Conservation (phyloP, 441 rosid genomes). For the Pelargonium myrrhifolium region DNA sequence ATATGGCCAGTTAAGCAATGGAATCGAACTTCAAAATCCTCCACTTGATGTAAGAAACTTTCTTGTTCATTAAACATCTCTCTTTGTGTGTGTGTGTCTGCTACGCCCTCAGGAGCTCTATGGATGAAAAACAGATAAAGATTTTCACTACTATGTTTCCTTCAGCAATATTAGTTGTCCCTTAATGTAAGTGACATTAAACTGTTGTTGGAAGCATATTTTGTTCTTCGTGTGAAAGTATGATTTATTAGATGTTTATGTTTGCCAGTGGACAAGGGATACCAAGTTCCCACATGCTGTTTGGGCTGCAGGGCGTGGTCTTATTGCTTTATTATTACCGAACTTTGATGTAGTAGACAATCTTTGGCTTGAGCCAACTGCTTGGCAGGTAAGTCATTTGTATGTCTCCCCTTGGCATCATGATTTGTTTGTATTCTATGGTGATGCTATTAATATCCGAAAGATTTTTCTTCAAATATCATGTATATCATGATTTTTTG, state of each 20-base stretch:
- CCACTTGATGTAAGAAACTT: slow-evolving; percentile 54
- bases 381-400: slow-evolving; percentile 65
- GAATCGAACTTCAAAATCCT: slow-evolving; percentile 78
- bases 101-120: background rate
- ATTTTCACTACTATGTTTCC: background rate
- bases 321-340: slow-evolving; percentile 70
- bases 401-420: background rate
- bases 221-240: slow-evolving; percentile 9
- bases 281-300: slow-evolving; percentile 91
- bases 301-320: slow-evolving; percentile 98
- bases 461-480: too few species aligned
- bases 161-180: background rate
- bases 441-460: too few species aligned
- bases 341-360: slow-evolving; percentile 80
- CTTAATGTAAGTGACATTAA: slow-evolving; percentile 4
- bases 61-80: slow-evolving; percentile 6
- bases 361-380: slow-evolving; percentile 89
- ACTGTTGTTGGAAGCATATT: background rate
- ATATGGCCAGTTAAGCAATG: slow-evolving; percentile 90
- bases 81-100: background rate
- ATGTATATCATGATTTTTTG: background rate
- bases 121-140: background rate
- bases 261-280: slow-evolving; percentile 80
- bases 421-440: too few species aligned
- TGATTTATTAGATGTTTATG: slow-evolving; percentile 17